A percentile compares a stretch with the other conserved stretches of the same genome.
phyloP scores from a whole-genome alignment of 169 alveolate species.

The Cryptosporidium sp. region DNA sequence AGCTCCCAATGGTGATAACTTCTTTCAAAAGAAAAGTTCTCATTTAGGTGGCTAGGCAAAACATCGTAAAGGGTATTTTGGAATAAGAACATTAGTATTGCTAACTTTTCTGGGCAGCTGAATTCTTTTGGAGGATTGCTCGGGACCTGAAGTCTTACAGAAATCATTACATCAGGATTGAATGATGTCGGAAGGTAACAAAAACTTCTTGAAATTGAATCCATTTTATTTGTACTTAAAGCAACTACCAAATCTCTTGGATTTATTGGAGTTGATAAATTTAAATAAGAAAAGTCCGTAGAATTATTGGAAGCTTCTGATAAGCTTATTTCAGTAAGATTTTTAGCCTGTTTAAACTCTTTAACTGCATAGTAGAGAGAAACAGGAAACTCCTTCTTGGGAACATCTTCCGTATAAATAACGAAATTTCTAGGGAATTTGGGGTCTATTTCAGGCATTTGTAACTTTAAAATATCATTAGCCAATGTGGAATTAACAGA shows the following conservation, averaged over 20 bases:
- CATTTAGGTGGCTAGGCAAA: slow-evolving; percentile 7
- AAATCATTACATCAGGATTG: slow-evolving; percentile 19
- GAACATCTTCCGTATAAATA: slow-evolving; percentile 30
- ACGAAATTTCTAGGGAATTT: slow-evolving; percentile 16
- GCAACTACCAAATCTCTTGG: slow-evolving; percentile 25
- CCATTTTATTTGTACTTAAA: slow-evolving; percentile 1
- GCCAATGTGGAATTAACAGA: slow-evolving; percentile 22
- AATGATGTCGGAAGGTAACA: slow-evolving; percentile 41
- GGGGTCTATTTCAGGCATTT: slow-evolving; percentile 52
- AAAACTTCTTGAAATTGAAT: slow-evolving; percentile 4
- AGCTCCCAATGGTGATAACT: slow-evolving; percentile 35
- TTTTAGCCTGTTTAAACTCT: slow-evolving; percentile 1
- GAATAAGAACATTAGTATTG: slow-evolving; percentile 12
- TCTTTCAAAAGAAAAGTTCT: slow-evolving; percentile 19
- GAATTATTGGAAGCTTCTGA: slow-evolving; percentile 1
- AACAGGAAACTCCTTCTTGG: slow-evolving; percentile 28
- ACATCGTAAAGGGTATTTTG: slow-evolving; percentile 17
- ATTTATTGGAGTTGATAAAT: slow-evolving; percentile 1
- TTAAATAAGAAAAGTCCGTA: slow-evolving; percentile 4
- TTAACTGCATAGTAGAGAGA: slow-evolving; percentile 4
- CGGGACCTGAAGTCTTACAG: slow-evolving; percentile 3
- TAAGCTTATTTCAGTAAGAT: neutral
- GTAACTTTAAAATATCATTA: slow-evolving; percentile 6
- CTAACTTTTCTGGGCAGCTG: neutral
- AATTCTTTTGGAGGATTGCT: slow-evolving; percentile 26